phyloP scores from a whole-genome alignment of 768 basidiomycete species.

The Pisolithus tinctorius region DNA sequence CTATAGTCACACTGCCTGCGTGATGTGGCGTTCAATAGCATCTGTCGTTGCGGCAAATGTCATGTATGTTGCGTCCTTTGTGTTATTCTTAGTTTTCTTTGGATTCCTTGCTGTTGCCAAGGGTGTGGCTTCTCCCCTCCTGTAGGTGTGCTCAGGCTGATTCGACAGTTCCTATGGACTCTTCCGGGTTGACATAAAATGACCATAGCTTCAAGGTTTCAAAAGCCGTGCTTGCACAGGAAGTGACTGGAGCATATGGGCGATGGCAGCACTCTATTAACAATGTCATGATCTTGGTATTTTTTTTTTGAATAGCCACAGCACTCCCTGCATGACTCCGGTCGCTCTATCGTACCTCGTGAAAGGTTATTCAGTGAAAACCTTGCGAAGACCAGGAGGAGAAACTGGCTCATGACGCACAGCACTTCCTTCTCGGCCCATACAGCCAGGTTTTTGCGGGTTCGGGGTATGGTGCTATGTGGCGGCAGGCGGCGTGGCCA shows the following conservation, averaged over 20 bases:
- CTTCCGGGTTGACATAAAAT: constrained; percentile 95
- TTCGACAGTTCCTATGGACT: constrained; percentile 94
- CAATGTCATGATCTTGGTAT: constrained; percentile 80
- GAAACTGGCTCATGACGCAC: constrained; percentile 73
- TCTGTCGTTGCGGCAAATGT: no score
- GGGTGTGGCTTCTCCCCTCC: constrained; percentile 37
- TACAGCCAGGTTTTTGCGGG: constrained; percentile 97
- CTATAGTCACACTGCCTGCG: no score
- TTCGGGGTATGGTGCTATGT: constrained; percentile 33
- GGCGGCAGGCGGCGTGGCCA: no score
- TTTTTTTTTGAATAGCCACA: constrained; percentile 86
- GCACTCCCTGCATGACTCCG: constrained; percentile 91
- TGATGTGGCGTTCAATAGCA: no score
- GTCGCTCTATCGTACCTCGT: constrained; percentile 97
- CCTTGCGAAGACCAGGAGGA: background rate
- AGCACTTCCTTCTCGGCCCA: constrained; percentile 95
- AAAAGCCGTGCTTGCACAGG: constrained; percentile 91
- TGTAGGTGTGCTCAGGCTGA: constrained; percentile 56
- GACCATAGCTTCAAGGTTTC: constrained; percentile 99
- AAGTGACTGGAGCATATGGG: constrained; percentile 47
- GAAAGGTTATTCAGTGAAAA: constrained; percentile 8
- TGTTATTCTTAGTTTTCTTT: constrained; percentile 78
- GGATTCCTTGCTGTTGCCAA: constrained; percentile 93
- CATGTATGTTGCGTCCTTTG: no score
- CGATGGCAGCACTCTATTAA: background rate